Evolutionary conservation across 306 rosid species (phyloP), one percentile per base, ranked within the genome.

Genomic region (Sindora glabra): DNA sequence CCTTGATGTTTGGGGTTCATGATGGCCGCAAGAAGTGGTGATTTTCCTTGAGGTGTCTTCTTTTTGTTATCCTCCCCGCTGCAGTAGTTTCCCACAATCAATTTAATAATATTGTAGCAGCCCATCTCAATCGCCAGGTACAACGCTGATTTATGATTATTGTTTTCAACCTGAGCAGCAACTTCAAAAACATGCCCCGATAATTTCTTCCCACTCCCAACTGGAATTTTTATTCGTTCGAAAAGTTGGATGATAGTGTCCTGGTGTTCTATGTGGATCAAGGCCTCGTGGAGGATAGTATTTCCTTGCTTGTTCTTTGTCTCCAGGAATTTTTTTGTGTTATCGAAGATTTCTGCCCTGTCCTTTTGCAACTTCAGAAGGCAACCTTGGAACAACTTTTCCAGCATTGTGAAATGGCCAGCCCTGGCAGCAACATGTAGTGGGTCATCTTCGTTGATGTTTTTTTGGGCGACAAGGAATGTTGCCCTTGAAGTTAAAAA

Each of bases 211-310:
- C n/a, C 30, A 26, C 30, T 26, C 6, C 30, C 30, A 26, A 3
- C 34, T 29, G 34, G 8, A 29, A 29, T 29, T 29, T 4, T 29
- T 4, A 9, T 1, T 6, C 8, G 8, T 29, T 1, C 34, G 8
- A 29, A 29, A 29, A 4, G 8, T 29, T 29, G 1, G 34, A 29
- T 4, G 8, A 29, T 29, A 1, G 5, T 29, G 0, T 29, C 34
- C 34, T n/a, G n/a, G n/a, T n/a, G n/a, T n/a, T 9, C 34, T 1
- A 4, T 9, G 34, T 4, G 34, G 48, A 44, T 17, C 48, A 56
- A 57, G 51, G 59, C 73, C 51, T 51, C 62, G 10, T 65, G 70
- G 8, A 52, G 5, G 24, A 65, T 23, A 32, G 10, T 29, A 5
- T 65, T 65, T 5, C 45, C 53, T 18, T 18, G 52, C 0, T 8